Evolutionary conservation across 2,329 filamentous ascomycete species (phyloP).

Genomic region (Fusarium sp.): DNA sequence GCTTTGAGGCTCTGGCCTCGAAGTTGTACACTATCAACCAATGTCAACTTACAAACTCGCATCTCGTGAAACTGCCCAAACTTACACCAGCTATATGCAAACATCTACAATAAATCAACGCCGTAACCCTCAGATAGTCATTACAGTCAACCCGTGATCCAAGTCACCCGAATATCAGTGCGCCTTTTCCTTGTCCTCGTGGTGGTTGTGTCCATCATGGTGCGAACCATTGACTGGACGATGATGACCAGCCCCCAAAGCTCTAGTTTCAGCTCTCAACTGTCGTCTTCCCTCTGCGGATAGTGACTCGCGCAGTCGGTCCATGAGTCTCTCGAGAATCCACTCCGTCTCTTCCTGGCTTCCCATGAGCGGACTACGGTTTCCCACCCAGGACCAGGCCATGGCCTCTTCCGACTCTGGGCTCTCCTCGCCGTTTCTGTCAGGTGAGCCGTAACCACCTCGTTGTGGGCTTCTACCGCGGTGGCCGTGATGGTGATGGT

Average conservation of each 20-base stretch:
- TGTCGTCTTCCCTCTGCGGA: conserved; percentile 32
- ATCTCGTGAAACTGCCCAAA: not conserved
- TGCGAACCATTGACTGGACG: not conserved
- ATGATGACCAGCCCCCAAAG: conserved; percentile 16
- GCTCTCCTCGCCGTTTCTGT: conserved; percentile 13
- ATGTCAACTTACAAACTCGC: not conserved
- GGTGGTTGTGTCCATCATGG: not conserved
- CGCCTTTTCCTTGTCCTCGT: not conserved
- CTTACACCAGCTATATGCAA: not conserved
- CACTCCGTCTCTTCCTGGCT: conserved; percentile 76
- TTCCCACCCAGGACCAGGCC: conserved; percentile 78
- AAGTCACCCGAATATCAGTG: conserved; percentile 3
- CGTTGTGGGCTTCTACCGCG: not conserved
- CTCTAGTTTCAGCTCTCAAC: conserved; percentile 7
- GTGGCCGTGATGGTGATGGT: not conserved
- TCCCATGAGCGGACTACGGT: conserved; percentile 75
- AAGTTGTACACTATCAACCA: not conserved
- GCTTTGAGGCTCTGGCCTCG: not conserved
- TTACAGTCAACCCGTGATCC: not conserved
- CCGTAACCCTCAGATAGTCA: not conserved
- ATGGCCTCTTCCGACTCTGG: conserved; percentile 42
- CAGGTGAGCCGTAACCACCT: not conserved
- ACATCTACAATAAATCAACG: not conserved
- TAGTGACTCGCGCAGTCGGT: conserved; percentile 57
- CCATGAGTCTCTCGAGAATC: conserved; percentile 74